Percentiles rank a stretch among this genome's conserved stretches.
phyloP scores from a whole-genome alignment of 768 basidiomycete species.

The Phylloporus arenicola region DNA sequence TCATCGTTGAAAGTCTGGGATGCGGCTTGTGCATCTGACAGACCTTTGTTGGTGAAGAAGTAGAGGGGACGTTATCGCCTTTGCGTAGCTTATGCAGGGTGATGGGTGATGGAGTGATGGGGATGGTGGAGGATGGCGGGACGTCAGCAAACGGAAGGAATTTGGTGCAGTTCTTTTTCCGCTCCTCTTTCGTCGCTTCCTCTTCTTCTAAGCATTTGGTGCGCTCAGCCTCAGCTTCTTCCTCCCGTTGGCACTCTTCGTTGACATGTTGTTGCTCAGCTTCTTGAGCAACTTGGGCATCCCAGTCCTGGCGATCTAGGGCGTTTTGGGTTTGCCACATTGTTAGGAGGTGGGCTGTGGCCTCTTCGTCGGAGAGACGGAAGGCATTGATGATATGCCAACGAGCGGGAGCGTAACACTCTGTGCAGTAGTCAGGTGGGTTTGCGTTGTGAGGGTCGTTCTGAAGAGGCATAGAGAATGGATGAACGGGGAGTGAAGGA shows the following conservation, averaged over 20 bases:
- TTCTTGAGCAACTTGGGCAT: background rate
- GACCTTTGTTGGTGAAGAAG: slow-evolving; percentile 3
- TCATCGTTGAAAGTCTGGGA: background rate
- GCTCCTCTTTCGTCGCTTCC: background rate
- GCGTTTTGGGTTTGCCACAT: too few relatives aligned
- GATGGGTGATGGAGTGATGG: too few relatives aligned
- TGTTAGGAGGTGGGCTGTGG: too few relatives aligned
- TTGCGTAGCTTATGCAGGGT: background rate
- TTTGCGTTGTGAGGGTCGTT: too few relatives aligned
- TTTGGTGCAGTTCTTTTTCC: slow-evolving; percentile 1
- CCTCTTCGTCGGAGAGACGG: too few relatives aligned
- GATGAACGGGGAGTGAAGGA: too few relatives aligned
- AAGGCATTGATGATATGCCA: too few relatives aligned
- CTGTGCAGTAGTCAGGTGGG: too few relatives aligned
- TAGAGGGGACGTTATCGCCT: background rate
- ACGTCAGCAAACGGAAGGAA: background rate
- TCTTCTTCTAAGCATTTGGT: background rate
- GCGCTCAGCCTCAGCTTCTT: background rate
- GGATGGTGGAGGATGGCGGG: background rate
- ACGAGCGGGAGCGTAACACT: too few relatives aligned
- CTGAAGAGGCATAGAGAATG: too few relatives aligned
- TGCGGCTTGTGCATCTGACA: background rate
- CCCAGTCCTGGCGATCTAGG: too few relatives aligned
- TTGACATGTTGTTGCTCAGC: background rate
- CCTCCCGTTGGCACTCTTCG: background rate